Evolutionary conservation across 2,329 filamentous ascomycete species (phyloP).

Genomic region (Aureobasidium namibiae): DNA sequence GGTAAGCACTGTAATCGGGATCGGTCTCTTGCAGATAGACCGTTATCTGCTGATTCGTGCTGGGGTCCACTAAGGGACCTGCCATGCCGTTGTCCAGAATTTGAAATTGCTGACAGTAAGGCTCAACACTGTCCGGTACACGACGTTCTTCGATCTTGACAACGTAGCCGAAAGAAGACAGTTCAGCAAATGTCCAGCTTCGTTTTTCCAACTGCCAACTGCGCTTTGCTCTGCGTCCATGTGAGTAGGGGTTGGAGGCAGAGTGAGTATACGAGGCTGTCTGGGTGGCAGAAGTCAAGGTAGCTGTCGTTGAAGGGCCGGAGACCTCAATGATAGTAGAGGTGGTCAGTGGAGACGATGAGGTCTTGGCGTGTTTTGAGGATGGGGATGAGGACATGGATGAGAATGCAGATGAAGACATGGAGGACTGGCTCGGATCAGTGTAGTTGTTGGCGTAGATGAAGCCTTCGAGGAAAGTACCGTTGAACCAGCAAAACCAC

Average conservation of each 20-base stretch:
- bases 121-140: constrained; percentile 36
- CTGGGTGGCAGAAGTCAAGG: constrained; percentile 14
- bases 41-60: constrained; percentile 28
- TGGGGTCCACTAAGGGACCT: constrained; percentile 26
- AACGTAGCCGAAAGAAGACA: constrained; percentile 38
- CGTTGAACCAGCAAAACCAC: constrained; percentile 65
- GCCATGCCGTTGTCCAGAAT: constrained; percentile 45
- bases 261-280: not conserved
- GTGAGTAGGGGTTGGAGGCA: not conserved
- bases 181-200: constrained; percentile 1
- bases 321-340: constrained; percentile 14
- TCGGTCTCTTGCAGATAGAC: constrained; percentile 34
- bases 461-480: constrained; percentile 58
- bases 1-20: constrained; percentile 24
- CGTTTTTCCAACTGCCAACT: not conserved
- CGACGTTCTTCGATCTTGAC: constrained; percentile 61
- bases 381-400: not conserved
- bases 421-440: not conserved
- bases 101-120: constrained; percentile 59
- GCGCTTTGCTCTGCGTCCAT: not conserved
- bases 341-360: constrained; percentile 6
- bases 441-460: constrained; percentile 43
- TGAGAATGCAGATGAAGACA: constrained; percentile 15
- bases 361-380: not conserved
- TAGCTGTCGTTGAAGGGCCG: constrained; percentile 16